Evolutionary conservation across 768 basidiomycete genomes (phyloP).

Genomic region (Termitomyces sp.): DNA sequence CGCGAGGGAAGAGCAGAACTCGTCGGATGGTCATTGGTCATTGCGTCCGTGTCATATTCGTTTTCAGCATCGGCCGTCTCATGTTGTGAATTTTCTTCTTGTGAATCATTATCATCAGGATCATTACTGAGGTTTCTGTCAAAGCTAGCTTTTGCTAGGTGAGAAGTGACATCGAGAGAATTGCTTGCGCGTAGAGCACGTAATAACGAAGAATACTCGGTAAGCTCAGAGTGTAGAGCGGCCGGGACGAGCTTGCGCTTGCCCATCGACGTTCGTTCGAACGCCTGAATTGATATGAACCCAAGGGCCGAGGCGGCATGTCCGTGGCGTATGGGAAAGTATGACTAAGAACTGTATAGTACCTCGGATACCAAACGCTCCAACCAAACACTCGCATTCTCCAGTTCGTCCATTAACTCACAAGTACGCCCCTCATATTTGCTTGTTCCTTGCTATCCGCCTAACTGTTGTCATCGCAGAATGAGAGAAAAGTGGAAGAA

Average conservation of each 20-base stretch:
- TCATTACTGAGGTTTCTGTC: conserved; percentile 13
- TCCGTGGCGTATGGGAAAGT: conserved; percentile 22
- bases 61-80: not conserved
- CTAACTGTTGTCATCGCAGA: conserved; percentile 24
- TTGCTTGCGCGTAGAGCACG: conserved; percentile 57
- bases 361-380: conserved; percentile 16
- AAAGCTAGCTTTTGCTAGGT: conserved; percentile 32
- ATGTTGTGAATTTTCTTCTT: not conserved
- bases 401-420: conserved; percentile 28
- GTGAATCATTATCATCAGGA: conserved; percentile 1
- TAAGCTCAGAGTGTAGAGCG: conserved; percentile 58
- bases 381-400: conserved; percentile 10
- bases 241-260: conserved; percentile 46
- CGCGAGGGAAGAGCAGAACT: conserved; percentile 9
- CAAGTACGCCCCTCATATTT: conserved; percentile 23
- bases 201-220: conserved; percentile 64
- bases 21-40: conserved; percentile 1
- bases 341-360: conserved; percentile 44
- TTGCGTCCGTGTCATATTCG: conserved; percentile 3
- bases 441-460: not conserved
- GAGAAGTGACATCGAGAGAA: conserved; percentile 54
- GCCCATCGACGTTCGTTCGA: conserved; percentile 17
- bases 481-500: conserved; percentile 99
- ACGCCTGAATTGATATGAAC: not conserved
- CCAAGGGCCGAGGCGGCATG: too few relatives aligned